Evolutionary conservation across 2,329 filamentous ascomycete species (phyloP).

Genomic region (Trichoderma gracile): DNA sequence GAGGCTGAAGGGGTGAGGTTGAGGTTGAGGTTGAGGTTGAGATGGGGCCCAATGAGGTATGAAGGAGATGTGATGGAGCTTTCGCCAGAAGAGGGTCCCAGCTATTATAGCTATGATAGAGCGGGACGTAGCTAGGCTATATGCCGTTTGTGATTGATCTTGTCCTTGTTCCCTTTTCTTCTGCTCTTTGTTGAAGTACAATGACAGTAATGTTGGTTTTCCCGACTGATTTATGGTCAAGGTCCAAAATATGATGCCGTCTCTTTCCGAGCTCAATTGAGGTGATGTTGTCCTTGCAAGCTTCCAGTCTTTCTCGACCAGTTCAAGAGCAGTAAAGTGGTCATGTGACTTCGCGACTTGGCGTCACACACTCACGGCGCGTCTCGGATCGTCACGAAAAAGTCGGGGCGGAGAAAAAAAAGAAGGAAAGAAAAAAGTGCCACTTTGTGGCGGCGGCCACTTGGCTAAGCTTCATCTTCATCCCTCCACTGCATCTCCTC

Average conservation of each 20-base stretch:
- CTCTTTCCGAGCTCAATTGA: not conserved
- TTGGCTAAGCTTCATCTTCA: not conserved
- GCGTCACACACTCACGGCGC: conserved; percentile 21
- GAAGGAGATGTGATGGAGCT: conserved; percentile 17
- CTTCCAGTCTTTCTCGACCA: not conserved
- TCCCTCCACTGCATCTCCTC: not conserved
- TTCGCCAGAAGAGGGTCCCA: conserved; percentile 17
- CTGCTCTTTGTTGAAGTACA: not conserved
- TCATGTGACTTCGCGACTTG: conserved; percentile 29
- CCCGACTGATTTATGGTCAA: not conserved
- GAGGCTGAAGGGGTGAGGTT: not conserved
- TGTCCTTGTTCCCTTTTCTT: not conserved
- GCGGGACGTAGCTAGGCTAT: not conserved
- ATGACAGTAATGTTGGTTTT: no score
- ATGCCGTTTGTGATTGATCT: not conserved
- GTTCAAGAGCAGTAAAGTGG: conserved; percentile 21
- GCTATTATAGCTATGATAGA: not conserved
- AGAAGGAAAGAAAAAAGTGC: not conserved
- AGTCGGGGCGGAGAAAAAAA: not conserved
- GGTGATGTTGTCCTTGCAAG: conserved; percentile 15
- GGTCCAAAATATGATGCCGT: not conserved
- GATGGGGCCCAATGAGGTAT: not conserved
- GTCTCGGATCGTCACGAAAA: conserved; percentile 22
- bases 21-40: conserved; percentile 1
- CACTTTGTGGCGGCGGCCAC: conserved; percentile 21